Conservation (phyloP, 176 grass and related monocot genomes). For the Phoenix roebelenii region DNA sequence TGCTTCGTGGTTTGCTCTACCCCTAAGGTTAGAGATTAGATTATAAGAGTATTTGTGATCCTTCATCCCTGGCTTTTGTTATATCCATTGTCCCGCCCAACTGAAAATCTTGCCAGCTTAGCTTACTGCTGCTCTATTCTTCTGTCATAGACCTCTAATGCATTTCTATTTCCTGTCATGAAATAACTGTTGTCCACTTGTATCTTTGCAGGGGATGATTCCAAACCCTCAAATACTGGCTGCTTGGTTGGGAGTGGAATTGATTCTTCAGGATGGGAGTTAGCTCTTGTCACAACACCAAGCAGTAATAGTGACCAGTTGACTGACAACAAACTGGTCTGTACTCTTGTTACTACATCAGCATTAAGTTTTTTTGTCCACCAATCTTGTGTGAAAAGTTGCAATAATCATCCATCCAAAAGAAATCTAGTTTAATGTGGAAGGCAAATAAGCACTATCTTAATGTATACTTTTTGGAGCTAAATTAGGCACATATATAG, state of each 20-base stretch:
- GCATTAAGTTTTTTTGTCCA: no score
- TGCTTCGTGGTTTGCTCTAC: not conserved
- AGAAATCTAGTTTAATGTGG: no score
- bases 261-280: conserved; percentile 65
- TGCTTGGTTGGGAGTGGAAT: conserved; percentile 9
- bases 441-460: no score
- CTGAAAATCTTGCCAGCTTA: not conserved
- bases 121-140: not conserved
- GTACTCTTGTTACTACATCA: not conserved
- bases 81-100: not conserved
- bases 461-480: no score
- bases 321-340: conserved; percentile 50
- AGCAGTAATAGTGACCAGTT: conserved; percentile 17
- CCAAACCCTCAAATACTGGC: conserved; percentile 13
- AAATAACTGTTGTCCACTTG: conserved; percentile 1
- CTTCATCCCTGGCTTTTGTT: no score
- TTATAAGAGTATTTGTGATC: no score
- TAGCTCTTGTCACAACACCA: conserved; percentile 46
- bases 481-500: no score
- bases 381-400: no score
- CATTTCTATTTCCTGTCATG: not conserved
- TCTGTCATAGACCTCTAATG: not conserved
- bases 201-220: conserved; percentile 18
- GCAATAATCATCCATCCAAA: no score
- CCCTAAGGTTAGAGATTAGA: no score